phyloP scores from a whole-genome alignment of 2,329 filamentous ascomycete genomes.

The Gnomoniopsis smithogilvyi region DNA sequence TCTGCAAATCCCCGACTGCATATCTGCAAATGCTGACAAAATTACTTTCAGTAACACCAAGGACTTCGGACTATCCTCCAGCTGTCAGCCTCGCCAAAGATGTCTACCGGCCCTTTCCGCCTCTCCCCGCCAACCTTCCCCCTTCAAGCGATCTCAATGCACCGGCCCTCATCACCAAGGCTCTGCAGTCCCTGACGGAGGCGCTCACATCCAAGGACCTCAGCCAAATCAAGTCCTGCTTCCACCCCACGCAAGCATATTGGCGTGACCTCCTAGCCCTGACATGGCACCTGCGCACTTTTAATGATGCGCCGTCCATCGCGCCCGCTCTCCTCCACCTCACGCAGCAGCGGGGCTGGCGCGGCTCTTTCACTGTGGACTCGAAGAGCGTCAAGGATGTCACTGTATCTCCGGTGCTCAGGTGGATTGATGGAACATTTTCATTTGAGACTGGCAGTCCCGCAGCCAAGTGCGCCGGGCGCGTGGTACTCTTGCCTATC shows the following conservation, averaged over 20 bases:
- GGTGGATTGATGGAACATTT: slow-evolving; percentile 30
- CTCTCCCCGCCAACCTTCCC: slow-evolving; percentile 5
- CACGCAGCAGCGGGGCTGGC: slow-evolving; percentile 18
- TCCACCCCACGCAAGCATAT: slow-evolving; percentile 30
- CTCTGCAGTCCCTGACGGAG: slow-evolving; percentile 19
- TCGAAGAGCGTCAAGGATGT: slow-evolving; percentile 17
- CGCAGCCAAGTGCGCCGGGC: slow-evolving; percentile 27
- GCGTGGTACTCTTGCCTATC: slow-evolving; percentile 28
- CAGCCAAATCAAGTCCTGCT: slow-evolving; percentile 24
- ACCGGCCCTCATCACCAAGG: slow-evolving; percentile 7
- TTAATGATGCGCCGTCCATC: slow-evolving; percentile 22
- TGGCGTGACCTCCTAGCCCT: slow-evolving; percentile 35
- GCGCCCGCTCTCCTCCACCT: slow-evolving; percentile 23
- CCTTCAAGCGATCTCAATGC: slow-evolving; percentile 14
- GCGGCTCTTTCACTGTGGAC: slow-evolving; percentile 17
- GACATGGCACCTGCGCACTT: slow-evolving; percentile 35
- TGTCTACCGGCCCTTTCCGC: slow-evolving; percentile 14
- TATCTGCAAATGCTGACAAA: neutral
- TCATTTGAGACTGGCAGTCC: slow-evolving; percentile 30
- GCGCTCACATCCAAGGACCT: slow-evolving; percentile 22
- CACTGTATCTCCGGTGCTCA: slow-evolving; percentile 20
- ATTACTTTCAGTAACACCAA: neutral
- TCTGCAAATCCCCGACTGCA: neutral
- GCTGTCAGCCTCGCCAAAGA: slow-evolving; percentile 12
- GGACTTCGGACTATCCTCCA: slow-evolving; percentile 9